These are phyloP conservation scores for Serendipita sp. DNA, from an alignment of 768 basidiomycete genomes.

Conservation along the genomic window DNA sequence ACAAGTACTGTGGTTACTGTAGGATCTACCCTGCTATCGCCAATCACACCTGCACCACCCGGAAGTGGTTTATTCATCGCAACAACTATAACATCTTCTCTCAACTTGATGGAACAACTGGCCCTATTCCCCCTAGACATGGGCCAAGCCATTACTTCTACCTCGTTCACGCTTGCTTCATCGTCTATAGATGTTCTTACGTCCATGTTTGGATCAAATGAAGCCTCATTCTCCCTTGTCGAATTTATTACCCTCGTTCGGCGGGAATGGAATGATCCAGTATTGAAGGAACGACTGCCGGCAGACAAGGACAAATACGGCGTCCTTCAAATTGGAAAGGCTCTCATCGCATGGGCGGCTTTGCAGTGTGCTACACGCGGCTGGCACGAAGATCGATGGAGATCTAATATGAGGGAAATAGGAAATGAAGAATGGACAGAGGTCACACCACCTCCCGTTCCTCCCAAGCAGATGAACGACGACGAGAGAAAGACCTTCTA, in stretches of 20 bases:
- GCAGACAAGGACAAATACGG: constrained; percentile 42
- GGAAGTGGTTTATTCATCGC: constrained; percentile 43
- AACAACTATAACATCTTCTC: constrained; percentile 39
- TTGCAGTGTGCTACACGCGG: constrained; percentile 68
- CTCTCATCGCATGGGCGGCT: constrained; percentile 64
- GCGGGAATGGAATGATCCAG: constrained; percentile 52
- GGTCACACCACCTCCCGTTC: neutral
- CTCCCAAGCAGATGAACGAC: neutral
- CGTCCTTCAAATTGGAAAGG: constrained; percentile 46
- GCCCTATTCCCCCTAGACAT: constrained; percentile 60
- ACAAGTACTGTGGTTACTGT: constrained; percentile 40
- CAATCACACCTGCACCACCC: constrained; percentile 35
- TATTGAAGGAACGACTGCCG: constrained; percentile 35
- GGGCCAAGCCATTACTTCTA: constrained; percentile 59
- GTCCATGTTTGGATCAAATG: constrained; percentile 48
- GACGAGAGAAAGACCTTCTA: neutral
- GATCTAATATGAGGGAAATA: constrained; percentile 47
- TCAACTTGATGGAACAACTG: constrained; percentile 52
- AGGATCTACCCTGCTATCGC: constrained; percentile 48
- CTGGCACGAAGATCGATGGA: constrained; percentile 61
- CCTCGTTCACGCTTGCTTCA: constrained; percentile 56
- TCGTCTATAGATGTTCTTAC: constrained; percentile 60
- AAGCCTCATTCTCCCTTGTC: constrained; percentile 64
- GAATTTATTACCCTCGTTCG: constrained; percentile 69
- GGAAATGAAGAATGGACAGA: constrained; percentile 18